Conservation (phyloP, 2,329 filamentous ascomycete species). For the Bipolaris victoriae region DNA sequence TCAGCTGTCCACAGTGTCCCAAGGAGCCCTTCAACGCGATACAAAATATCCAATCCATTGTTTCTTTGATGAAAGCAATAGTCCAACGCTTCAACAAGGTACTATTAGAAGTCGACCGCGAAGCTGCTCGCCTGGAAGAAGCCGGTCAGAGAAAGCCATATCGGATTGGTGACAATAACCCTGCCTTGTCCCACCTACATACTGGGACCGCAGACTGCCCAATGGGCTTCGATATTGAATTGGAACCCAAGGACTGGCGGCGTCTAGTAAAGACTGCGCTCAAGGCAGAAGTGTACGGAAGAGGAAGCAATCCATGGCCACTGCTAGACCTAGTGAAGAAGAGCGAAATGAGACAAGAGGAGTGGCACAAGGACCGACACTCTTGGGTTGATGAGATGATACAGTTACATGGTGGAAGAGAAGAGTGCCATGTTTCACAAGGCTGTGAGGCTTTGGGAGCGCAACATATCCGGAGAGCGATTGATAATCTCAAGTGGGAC, state of each 20-base stretch:
- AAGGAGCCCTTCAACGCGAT: slow-evolving; percentile 50
- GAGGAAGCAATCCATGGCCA: slow-evolving; percentile 34
- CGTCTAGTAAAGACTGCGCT: slow-evolving; percentile 54
- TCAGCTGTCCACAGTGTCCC: slow-evolving; percentile 53
- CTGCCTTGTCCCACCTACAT: slow-evolving; percentile 50
- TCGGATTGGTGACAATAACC: slow-evolving; percentile 52
- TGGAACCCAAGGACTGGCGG: slow-evolving; percentile 53
- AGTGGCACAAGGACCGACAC: slow-evolving; percentile 46
- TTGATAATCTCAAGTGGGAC: slow-evolving; percentile 24
- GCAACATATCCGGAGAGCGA: slow-evolving; percentile 21
- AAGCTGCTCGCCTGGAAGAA: slow-evolving; percentile 43
- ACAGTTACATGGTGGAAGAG: slow-evolving; percentile 24
- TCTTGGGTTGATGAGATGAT: slow-evolving; percentile 26
- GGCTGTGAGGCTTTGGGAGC: slow-evolving; percentile 25
- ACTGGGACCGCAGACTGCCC: slow-evolving; percentile 52
- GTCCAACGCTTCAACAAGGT: slow-evolving; percentile 52
- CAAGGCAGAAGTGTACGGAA: slow-evolving; percentile 52
- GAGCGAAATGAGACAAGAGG: slow-evolving; percentile 51
- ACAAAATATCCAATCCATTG: slow-evolving; percentile 54
- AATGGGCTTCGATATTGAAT: slow-evolving; percentile 53
- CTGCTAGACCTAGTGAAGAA: slow-evolving; percentile 47
- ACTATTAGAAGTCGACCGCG: slow-evolving; percentile 49
- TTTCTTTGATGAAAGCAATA: slow-evolving; percentile 51
- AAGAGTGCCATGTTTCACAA: slow-evolving; percentile 11
- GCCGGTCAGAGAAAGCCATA: slow-evolving; percentile 50